phyloP scores from a whole-genome alignment of 2,329 filamentous ascomycete genomes.

The Aureobasidium vineae region DNA sequence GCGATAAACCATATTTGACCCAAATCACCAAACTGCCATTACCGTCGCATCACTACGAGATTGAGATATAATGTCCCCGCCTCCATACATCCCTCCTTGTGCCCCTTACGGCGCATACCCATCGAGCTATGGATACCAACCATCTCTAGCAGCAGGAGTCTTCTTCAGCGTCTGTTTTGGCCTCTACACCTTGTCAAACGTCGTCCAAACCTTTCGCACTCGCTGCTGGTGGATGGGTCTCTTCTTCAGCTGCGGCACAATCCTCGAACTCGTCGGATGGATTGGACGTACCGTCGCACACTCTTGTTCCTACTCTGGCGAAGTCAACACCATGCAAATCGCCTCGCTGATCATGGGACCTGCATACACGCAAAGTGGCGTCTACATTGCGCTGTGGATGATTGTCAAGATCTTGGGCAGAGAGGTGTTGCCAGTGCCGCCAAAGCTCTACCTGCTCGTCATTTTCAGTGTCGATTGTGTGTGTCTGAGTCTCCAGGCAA shows the following conservation, averaged over 20 bases:
- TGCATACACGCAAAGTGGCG: slow-evolving; percentile 20
- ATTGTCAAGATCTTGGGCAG: slow-evolving; percentile 1
- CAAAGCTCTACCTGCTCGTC: slow-evolving; percentile 5
- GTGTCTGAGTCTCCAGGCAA: slow-evolving; percentile 18
- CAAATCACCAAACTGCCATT: background rate
- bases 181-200: background rate
- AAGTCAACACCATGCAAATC: slow-evolving; percentile 21
- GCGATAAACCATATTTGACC: background rate
- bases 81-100: slow-evolving; percentile 4
- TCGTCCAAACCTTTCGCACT: slow-evolving; percentile 11
- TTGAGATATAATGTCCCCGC: background rate
- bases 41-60: background rate
- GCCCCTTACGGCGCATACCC: background rate
- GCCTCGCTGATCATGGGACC: slow-evolving; percentile 23
- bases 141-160: slow-evolving; percentile 8
- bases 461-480: slow-evolving; percentile 17
- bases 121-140: slow-evolving; percentile 17
- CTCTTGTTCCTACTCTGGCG: background rate
- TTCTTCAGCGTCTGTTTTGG: slow-evolving; percentile 18
- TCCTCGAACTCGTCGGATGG: slow-evolving; percentile 17
- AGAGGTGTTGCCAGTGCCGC: slow-evolving; percentile 13
- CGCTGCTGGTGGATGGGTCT: slow-evolving; percentile 21
- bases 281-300: slow-evolving; percentile 17
- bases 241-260: slow-evolving; percentile 6
- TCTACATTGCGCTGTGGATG: slow-evolving; percentile 22